These are phyloP conservation scores for Stropharia rugosoannulata DNA, from an alignment of 768 basidiomycete species.

Conservation along the genomic window DNA sequence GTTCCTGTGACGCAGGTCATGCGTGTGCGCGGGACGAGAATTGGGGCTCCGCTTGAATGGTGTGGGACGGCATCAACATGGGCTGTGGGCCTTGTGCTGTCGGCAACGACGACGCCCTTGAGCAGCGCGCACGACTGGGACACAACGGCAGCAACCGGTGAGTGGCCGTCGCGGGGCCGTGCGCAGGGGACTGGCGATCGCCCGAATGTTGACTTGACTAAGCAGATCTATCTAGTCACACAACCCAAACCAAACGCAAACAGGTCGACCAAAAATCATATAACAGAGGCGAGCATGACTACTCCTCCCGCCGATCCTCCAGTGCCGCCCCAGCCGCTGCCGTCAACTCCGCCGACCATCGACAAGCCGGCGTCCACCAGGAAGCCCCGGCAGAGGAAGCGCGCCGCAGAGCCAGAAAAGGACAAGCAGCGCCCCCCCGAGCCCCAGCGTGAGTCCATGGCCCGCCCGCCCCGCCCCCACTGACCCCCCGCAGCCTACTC, in stretches of 20 bases:
- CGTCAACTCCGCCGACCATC: slow-evolving; percentile 37
- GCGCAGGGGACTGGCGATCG: neutral
- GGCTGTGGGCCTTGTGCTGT: slow-evolving; percentile 13
- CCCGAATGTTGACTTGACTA: slow-evolving; percentile 31
- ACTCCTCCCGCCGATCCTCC: slow-evolving; percentile 45
- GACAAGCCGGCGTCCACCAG: slow-evolving; percentile 46
- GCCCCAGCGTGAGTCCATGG: slow-evolving; percentile 18
- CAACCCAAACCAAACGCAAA: slow-evolving; percentile 30
- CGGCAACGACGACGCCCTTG: slow-evolving; percentile 15
- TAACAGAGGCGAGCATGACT: slow-evolving; percentile 47
- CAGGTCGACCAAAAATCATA: slow-evolving; percentile 34
- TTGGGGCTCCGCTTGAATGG: slow-evolving; percentile 34
- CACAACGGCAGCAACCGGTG: neutral
- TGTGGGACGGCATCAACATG: slow-evolving; percentile 28
- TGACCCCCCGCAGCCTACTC: slow-evolving; percentile 9
- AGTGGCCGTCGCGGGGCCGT: neutral
- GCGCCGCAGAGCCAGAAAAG: slow-evolving; percentile 26
- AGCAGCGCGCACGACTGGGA: no score
- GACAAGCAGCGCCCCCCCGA: slow-evolving; percentile 2
- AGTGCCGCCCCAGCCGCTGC: slow-evolving; percentile 46
- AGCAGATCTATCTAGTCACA: slow-evolving; percentile 37
- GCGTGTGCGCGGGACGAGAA: slow-evolving; percentile 7
- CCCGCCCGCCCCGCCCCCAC: slow-evolving; percentile 21
- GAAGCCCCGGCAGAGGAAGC: slow-evolving; percentile 56
- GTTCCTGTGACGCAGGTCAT: slow-evolving; percentile 37